Percentiles rank a stretch among this genome's conserved stretches.
Evolutionary conservation across 305 asterid genomes (phyloP).

Genomic region (Rubia peregrina): DNA sequence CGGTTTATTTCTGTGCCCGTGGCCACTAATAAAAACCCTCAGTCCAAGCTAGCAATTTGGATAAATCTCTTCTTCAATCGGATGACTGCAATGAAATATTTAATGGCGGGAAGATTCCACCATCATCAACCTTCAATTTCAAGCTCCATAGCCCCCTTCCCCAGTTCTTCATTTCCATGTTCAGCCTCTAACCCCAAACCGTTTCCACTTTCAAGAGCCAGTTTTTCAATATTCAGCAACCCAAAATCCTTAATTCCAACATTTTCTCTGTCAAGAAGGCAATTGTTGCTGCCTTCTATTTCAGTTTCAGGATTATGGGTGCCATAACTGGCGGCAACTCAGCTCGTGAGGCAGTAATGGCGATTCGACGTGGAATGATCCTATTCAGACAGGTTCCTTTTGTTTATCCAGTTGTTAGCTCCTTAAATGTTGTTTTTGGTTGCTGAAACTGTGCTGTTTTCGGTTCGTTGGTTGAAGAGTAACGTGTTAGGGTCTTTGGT

Average conservation of each 20-base stretch:
- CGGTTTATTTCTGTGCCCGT: neutral
- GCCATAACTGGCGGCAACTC: slow-evolving; percentile 54
- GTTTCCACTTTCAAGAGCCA: slow-evolving; percentile 23
- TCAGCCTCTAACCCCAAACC: slow-evolving; percentile 16
- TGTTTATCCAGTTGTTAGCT: neutral
- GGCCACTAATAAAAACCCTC: neutral
- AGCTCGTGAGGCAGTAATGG: slow-evolving; percentile 50
- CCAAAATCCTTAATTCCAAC: slow-evolving; percentile 26
- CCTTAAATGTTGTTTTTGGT: neutral
- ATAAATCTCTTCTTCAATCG: neutral
- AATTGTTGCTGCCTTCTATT: slow-evolving; percentile 25
- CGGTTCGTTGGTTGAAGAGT: slow-evolving; percentile 36
- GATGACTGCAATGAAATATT: neutral
- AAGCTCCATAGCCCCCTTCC: neutral
- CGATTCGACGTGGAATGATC: slow-evolving; percentile 63
- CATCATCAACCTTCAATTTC: slow-evolving; percentile 6
- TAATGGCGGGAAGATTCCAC: slow-evolving; percentile 10
- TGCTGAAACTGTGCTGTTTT: slow-evolving; percentile 2
- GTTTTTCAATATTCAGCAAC: slow-evolving; percentile 23
- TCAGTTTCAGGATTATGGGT: slow-evolving; percentile 62
- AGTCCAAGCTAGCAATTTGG: neutral
- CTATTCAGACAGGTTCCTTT: slow-evolving; percentile 64
- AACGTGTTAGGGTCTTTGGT: slow-evolving; percentile 62
- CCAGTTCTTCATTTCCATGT: slow-evolving; percentile 13
- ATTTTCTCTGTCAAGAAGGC: slow-evolving; percentile 37